Conservation (phyloP, 345 rosid genomes). For the Lumnitzera littorea region DNA sequence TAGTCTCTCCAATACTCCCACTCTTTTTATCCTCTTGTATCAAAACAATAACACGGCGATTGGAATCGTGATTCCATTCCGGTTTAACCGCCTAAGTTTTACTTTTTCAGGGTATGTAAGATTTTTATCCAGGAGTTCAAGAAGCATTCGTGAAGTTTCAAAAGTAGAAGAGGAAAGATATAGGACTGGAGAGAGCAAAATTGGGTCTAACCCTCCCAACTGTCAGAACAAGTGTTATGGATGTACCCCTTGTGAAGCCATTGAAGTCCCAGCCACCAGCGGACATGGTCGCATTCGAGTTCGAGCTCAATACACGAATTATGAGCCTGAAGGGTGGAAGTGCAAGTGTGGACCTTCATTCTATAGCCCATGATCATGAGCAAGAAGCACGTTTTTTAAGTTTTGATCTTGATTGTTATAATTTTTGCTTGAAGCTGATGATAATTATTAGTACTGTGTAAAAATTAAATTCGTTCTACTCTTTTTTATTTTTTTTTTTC, state of each 20-base stretch:
- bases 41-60: background rate
- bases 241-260: slow-evolving; percentile 71
- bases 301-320: slow-evolving; percentile 52
- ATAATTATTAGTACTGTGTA: too few species aligned
- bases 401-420: background rate
- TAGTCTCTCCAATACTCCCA: background rate
- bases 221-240: slow-evolving; percentile 71
- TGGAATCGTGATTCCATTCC: background rate
- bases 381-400: background rate
- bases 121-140: background rate
- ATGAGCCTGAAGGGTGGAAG: slow-evolving; percentile 84
- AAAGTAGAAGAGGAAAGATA: slow-evolving; percentile 4
- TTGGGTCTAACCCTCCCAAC: slow-evolving; percentile 79
- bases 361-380: slow-evolving; percentile 34
- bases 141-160: slow-evolving; percentile 6
- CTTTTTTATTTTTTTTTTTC: too few species aligned
- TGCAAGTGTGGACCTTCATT: slow-evolving; percentile 70
- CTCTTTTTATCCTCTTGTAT: background rate
- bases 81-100: background rate
- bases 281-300: slow-evolving; percentile 19
- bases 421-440: too few species aligned
- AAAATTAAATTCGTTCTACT: too few species aligned
- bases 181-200: slow-evolving; percentile 21
- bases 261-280: slow-evolving; percentile 55
- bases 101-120: too few species aligned